These are phyloP conservation scores for Agrocybe praecox DNA, from an alignment of 768 basidiomycete genomes.

Conservation along the genomic window DNA sequence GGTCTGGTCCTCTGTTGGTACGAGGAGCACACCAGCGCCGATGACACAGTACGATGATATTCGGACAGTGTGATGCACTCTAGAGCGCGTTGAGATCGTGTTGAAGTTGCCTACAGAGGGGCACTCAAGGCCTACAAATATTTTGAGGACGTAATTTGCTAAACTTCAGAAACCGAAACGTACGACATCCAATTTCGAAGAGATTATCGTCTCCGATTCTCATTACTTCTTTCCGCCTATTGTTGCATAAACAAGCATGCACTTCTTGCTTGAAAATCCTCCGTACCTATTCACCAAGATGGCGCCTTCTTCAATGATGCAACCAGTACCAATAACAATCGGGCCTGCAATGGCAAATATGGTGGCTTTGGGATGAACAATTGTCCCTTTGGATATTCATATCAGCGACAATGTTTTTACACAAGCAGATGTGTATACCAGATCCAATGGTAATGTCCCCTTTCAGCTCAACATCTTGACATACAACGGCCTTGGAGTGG, in stretches of 20 bases:
- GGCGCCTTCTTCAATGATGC: conserved; percentile 90
- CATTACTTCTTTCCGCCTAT: conserved; percentile 81
- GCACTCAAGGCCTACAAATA: conserved; percentile 74
- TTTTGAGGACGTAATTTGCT: neutral
- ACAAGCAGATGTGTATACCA: conserved; percentile 38
- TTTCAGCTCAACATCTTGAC: conserved; percentile 92
- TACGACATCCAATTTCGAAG: conserved; percentile 93
- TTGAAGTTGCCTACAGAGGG: conserved; percentile 85
- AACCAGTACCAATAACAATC: conserved; percentile 85
- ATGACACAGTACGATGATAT: conserved; percentile 83
- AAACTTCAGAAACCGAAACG: conserved; percentile 29
- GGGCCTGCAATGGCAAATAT: conserved; percentile 91
- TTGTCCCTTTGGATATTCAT: conserved; percentile 53
- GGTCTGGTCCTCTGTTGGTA: conserved; percentile 75
- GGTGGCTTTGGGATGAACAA: conserved; percentile 93
- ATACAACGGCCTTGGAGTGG: conserved; percentile 88
- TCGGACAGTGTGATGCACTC: conserved; percentile 82
- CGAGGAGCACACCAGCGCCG: conserved; percentile 79
- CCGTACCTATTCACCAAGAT: conserved; percentile 85
- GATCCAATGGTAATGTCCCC: conserved; percentile 93
- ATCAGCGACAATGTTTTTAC: neutral
- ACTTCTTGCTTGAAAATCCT: neutral
- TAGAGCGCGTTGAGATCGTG: conserved; percentile 81
- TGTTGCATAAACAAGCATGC: neutral
- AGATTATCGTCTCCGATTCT: conserved; percentile 92